Evolutionary conservation across 108 stramenopile genomes (phyloP).

Genomic region (Nitzschia sp.): DNA sequence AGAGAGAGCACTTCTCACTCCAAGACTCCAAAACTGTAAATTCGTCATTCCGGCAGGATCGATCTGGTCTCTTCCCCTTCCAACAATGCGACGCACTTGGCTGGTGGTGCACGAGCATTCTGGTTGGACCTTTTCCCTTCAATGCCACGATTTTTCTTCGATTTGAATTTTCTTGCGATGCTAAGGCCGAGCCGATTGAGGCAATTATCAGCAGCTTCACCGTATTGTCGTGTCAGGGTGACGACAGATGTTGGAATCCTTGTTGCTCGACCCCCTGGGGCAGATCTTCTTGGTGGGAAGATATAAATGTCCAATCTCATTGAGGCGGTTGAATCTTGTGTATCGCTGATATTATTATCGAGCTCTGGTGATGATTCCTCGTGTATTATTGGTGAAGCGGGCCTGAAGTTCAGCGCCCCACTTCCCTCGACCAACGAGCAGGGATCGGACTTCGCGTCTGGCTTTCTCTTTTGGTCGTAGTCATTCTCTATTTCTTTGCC

Average conservation of each 20-base stretch:
- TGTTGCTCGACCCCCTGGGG: not conserved
- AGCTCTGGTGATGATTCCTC: not conserved
- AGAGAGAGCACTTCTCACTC: not conserved
- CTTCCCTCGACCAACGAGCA: not conserved
- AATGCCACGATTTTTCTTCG: not conserved
- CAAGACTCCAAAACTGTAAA: not conserved
- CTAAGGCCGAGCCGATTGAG: not conserved
- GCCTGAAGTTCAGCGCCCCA: not conserved
- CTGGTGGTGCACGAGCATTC: not conserved
- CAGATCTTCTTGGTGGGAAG: not conserved
- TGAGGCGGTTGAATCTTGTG: not conserved
- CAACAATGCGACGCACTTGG: not conserved
- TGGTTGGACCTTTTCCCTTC: not conserved
- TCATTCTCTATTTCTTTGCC: not conserved
- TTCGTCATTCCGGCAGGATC: slow-evolving; percentile 2
- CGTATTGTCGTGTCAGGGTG: not conserved
- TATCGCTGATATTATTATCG: too few species aligned
- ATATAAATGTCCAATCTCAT: slow-evolving; percentile 1
- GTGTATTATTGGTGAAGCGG: not conserved
- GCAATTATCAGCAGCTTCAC: slow-evolving; percentile 7
- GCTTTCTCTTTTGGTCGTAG: slow-evolving; percentile 6
- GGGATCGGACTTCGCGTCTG: not conserved
- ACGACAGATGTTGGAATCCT: too few species aligned
- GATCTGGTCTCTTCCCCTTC: not conserved
- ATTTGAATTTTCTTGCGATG: not conserved